Evolutionary conservation across 345 rosid species (phyloP).

Genomic region (Linum usitatissimum): DNA sequence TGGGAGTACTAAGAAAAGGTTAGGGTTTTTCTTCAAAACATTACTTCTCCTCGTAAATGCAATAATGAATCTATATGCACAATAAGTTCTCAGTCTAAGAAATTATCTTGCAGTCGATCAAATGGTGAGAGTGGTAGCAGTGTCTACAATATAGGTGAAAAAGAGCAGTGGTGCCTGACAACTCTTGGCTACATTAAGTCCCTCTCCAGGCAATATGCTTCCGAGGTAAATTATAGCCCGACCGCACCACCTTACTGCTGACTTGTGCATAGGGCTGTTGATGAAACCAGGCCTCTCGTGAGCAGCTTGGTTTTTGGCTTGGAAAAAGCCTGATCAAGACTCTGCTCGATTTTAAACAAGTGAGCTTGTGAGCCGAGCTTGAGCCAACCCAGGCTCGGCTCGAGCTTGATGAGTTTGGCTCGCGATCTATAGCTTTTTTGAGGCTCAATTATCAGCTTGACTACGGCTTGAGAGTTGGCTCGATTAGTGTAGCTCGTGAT

Average conservation of each 20-base stretch:
- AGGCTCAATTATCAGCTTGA: too few species aligned
- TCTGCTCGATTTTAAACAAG: too few species aligned
- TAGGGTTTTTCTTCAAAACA: background rate
- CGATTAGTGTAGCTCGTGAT: too few species aligned
- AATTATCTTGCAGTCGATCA: constrained; percentile 27
- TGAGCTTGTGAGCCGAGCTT: too few species aligned
- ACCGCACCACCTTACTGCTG: background rate
- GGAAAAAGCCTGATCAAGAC: too few species aligned
- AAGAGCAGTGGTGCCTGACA: constrained; percentile 86
- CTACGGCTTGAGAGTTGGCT: too few species aligned
- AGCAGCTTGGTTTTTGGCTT: too few species aligned
- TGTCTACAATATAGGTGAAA: constrained; percentile 52
- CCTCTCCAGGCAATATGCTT: constrained; percentile 81
- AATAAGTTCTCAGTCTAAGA: background rate
- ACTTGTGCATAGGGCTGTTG: background rate
- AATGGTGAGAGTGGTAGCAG: constrained; percentile 32
- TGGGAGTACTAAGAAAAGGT: constrained; percentile 45
- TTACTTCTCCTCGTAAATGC: background rate
- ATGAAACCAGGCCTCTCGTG: too few species aligned
- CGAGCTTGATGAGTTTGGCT: too few species aligned
- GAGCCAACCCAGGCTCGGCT: too few species aligned
- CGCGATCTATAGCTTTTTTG: too few species aligned
- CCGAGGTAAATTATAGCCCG: constrained; percentile 45
- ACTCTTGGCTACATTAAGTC: constrained; percentile 85
- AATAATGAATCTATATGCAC: background rate